Conservation (phyloP, 2,329 filamentous ascomycete species). For the Elsinoe arachidis region DNA sequence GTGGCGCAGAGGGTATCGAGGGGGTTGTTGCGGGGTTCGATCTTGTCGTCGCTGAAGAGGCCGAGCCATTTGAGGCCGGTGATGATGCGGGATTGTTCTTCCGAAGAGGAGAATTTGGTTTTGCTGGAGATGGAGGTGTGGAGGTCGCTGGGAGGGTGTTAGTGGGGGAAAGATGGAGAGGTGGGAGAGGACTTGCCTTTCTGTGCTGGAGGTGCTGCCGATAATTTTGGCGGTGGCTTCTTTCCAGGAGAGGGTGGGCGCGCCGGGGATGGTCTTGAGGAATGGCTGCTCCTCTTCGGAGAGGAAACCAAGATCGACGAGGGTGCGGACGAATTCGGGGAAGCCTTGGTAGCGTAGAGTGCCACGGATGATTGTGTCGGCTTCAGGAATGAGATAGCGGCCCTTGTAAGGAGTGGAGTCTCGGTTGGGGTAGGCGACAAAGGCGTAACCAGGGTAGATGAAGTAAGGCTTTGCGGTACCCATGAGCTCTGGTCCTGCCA, state of each 20-base stretch:
- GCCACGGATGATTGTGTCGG: constrained; percentile 73
- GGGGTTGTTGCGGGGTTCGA: constrained; percentile 65
- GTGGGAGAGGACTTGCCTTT: constrained; percentile 43
- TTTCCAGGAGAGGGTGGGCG: constrained; percentile 58
- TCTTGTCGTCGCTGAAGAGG: constrained; percentile 58
- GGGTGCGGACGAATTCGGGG: constrained; percentile 77
- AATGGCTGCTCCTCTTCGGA: constrained; percentile 57
- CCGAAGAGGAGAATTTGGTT: constrained; percentile 59
- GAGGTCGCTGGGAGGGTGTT: constrained; percentile 38
- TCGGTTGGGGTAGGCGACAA: constrained; percentile 88
- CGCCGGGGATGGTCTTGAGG: constrained; percentile 48
- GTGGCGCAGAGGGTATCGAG: constrained; percentile 86
- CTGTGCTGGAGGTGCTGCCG: constrained; percentile 55
- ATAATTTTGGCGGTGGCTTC: constrained; percentile 74
- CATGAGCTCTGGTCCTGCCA: constrained; percentile 53
- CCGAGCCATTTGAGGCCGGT: constrained; percentile 65
- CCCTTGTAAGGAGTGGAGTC: constrained; percentile 82
- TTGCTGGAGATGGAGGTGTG: constrained; percentile 65
- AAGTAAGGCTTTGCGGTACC: constrained; percentile 77
- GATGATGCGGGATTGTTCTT: constrained; percentile 62
- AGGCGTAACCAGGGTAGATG: constrained; percentile 81
- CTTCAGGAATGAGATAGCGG: constrained; percentile 86
- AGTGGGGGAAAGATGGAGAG: neutral
- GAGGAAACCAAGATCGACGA: constrained; percentile 87
- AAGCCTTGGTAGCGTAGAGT: constrained; percentile 84